Evolutionary conservation across 768 basidiomycete species (phyloP).

Genomic region (Hygrophorus pudorinus): DNA sequence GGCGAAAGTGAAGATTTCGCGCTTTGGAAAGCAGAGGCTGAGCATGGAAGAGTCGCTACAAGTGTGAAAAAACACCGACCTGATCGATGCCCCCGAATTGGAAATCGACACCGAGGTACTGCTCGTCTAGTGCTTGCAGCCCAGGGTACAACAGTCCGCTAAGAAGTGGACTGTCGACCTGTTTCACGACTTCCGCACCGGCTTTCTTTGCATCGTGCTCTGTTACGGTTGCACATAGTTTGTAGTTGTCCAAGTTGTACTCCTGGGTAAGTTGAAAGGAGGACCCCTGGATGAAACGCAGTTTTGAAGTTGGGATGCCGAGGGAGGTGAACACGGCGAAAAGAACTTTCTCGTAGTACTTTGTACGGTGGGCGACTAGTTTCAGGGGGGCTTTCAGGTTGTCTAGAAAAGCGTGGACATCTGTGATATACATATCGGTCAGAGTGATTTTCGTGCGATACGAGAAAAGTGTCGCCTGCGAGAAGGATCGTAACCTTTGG

Average conservation of each 20-base stretch:
- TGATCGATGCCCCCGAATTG: slow-evolving; percentile 98
- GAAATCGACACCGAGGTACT: slow-evolving; percentile 93
- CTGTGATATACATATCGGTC: slow-evolving; percentile 29
- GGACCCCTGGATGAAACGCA: slow-evolving; percentile 82
- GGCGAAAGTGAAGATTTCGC: slow-evolving; percentile 98
- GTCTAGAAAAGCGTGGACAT: slow-evolving; percentile 95
- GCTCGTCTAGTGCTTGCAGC: slow-evolving; percentile 92
- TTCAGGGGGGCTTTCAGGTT: slow-evolving; percentile 94
- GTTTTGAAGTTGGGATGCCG: slow-evolving; percentile 78
- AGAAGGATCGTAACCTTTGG: slow-evolving; percentile 66
- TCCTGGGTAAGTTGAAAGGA: slow-evolving; percentile 87
- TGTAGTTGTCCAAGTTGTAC: slow-evolving; percentile 94
- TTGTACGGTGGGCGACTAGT: slow-evolving; percentile 77
- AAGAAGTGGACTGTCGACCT: slow-evolving; percentile 84
- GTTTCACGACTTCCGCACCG: slow-evolving; percentile 97
- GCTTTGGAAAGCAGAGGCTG: slow-evolving; percentile 39
- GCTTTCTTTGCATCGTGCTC: slow-evolving; percentile 98
- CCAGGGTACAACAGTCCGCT: slow-evolving; percentile 94
- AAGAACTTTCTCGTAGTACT: slow-evolving; percentile 83
- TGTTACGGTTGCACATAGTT: slow-evolving; percentile 80
- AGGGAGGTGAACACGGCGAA: slow-evolving; percentile 79
- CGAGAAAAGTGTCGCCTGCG: slow-evolving; percentile 39
- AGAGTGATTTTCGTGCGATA: background rate
- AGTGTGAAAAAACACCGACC: slow-evolving; percentile 33
- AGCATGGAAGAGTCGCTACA: slow-evolving; percentile 1